Percentiles rank a stretch among this genome's conserved stretches.
These are phyloP conservation scores for Bretschneidera sinensis DNA, from an alignment of 345 rosid genomes.

Conservation along the genomic window DNA sequence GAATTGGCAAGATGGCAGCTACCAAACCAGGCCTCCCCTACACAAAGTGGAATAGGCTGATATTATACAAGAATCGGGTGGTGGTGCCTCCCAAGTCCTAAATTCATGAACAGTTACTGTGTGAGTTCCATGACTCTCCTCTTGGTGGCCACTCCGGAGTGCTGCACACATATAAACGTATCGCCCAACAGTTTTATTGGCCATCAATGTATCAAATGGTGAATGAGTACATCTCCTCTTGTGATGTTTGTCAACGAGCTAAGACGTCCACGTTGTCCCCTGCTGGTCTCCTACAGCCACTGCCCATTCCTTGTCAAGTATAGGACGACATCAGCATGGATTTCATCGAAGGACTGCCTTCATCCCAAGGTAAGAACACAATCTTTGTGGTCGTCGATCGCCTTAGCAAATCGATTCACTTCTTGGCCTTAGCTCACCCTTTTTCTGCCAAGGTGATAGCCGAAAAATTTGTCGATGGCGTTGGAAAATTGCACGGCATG, in stretches of 20 bases:
- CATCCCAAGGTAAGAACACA: neutral
- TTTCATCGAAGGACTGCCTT: neutral
- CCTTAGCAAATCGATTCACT: neutral
- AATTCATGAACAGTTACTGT: neutral
- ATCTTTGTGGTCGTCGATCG: neutral
- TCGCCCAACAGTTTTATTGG: neutral
- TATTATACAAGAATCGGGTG: no score
- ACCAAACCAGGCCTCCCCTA: no score
- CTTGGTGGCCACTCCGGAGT: neutral
- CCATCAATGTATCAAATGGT: neutral
- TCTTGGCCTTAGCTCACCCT: neutral
- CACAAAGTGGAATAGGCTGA: no score
- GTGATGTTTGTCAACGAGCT: neutral
- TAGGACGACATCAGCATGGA: neutral
- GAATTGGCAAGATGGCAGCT: no score
- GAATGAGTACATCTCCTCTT: neutral
- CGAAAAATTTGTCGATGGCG: neutral
- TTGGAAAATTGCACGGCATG: neutral
- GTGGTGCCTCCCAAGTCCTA: no score
- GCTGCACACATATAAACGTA: neutral
- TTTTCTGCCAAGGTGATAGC: neutral
- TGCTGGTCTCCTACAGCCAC: neutral
- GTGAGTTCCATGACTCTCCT: neutral
- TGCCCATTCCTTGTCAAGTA: neutral
- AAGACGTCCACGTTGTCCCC: neutral